A percentile compares a stretch with the other conserved stretches of the same genome.
Evolutionary conservation across 2,329 filamentous ascomycete species (phyloP).

Genomic region (Ophiosphaerella korrae): DNA sequence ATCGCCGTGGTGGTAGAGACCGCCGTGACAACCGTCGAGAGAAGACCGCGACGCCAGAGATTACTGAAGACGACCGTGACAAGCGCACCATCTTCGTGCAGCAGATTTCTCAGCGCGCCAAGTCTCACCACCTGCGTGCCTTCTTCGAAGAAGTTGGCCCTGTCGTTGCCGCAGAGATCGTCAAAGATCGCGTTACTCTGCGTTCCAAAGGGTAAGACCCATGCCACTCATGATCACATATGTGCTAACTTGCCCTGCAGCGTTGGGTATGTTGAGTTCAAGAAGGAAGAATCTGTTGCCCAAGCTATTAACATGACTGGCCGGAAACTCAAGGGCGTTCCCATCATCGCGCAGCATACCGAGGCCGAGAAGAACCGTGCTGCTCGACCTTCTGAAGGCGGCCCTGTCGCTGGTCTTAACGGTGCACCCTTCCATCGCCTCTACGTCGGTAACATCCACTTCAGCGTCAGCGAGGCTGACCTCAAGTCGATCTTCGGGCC

Average conservation of each 20-base stretch:
- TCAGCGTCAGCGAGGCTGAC: conserved; percentile 97
- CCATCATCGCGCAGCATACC: conserved; percentile 96
- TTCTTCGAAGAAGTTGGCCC: conserved; percentile 96
- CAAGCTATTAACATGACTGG: conserved; percentile 97
- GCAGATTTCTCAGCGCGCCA: conserved; percentile 90
- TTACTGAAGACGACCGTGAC: conserved; percentile 95
- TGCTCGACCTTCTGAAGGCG: conserved; percentile 71
- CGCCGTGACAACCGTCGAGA: conserved; percentile 48
- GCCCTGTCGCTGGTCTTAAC: conserved; percentile 71
- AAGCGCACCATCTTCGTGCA: conserved; percentile 97
- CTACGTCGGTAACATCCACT: conserved; percentile 99
- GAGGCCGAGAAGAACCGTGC: conserved; percentile 99
- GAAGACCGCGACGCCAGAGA: conserved; percentile 67
- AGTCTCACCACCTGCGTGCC: conserved; percentile 87
- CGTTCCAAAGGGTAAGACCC: conserved; percentile 86
- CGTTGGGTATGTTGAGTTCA: conserved; percentile 99
- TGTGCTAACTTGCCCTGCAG: conserved; percentile 59
- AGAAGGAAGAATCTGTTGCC: conserved; percentile 89
- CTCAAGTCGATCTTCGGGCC: conserved; percentile 96
- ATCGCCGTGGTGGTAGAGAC: conserved; percentile 49
- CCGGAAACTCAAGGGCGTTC: conserved; percentile 97
- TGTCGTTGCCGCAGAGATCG: conserved; percentile 97
- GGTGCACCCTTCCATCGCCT: conserved; percentile 95
- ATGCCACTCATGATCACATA: not conserved
- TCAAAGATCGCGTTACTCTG: conserved; percentile 95